A percentile compares a stretch with the other conserved stretches of the same genome.
Conservation (phyloP, 768 basidiomycete genomes). For the Kwoniella heveanensis region DNA sequence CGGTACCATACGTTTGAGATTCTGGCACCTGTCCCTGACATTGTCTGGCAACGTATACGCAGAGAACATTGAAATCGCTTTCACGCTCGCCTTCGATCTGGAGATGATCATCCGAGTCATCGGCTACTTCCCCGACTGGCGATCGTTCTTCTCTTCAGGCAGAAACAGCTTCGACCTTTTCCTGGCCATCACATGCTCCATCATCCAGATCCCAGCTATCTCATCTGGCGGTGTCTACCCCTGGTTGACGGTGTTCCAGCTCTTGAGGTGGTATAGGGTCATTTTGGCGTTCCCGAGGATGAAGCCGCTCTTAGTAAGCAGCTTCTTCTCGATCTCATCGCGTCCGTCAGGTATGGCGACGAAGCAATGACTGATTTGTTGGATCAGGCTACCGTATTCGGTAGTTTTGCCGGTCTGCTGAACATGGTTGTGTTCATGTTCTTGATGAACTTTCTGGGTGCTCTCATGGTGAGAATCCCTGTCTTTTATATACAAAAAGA, state of each 20-base stretch:
- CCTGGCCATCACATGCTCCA: conserved; percentile 71
- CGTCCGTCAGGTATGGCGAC: neutral
- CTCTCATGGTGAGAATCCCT: conserved; percentile 63
- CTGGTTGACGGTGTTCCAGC: conserved; percentile 88
- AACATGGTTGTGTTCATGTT: conserved; percentile 93
- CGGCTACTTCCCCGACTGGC: conserved; percentile 77
- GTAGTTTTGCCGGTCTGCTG: conserved; percentile 82
- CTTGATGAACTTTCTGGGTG: conserved; percentile 80
- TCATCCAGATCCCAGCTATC: conserved; percentile 84
- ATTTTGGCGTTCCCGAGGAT: conserved; percentile 87
- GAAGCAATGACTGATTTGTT: neutral
- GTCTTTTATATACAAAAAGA: too few species aligned
- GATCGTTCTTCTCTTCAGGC: conserved; percentile 65
- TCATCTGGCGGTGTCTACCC: conserved; percentile 68
- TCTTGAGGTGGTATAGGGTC: conserved; percentile 85
- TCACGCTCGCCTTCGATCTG: conserved; percentile 81
- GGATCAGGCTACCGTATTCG: conserved; percentile 73
- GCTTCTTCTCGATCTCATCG: neutral
- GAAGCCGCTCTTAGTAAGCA: conserved; percentile 77
- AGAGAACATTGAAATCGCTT: conserved; percentile 70
- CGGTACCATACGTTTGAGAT: too few species aligned
- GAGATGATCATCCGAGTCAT: conserved; percentile 79
- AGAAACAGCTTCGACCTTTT: conserved; percentile 75
- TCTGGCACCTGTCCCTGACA: too few species aligned
- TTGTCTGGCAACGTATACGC: too few species aligned